Evolutionary conservation across 1,284 basidiomycete species (phyloP).

Genomic region (Agroathelia rolfsii): DNA sequence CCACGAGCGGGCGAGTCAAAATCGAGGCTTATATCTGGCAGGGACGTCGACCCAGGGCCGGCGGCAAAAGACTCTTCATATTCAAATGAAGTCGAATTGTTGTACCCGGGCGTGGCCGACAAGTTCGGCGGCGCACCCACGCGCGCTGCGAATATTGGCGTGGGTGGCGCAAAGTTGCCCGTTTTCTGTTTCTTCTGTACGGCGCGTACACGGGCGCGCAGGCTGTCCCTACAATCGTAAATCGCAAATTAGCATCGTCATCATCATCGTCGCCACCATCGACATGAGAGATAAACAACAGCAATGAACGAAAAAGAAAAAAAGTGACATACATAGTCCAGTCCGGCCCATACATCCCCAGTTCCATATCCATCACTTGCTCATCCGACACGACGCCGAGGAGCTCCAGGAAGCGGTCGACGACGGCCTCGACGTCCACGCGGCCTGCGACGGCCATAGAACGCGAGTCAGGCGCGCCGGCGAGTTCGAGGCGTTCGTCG

Average conservation of each 20-base stretch:
- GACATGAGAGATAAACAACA: slow-evolving; percentile 7
- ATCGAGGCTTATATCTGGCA: too few relatives aligned
- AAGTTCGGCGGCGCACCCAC: slow-evolving; percentile 4
- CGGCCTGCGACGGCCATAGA: slow-evolving; percentile 37
- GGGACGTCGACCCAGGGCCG: too few relatives aligned
- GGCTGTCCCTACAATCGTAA: slow-evolving; percentile 31
- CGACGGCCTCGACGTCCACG: slow-evolving; percentile 42
- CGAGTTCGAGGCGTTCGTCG: slow-evolving; percentile 48
- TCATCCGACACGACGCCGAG: too few relatives aligned
- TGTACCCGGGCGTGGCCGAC: slow-evolving; percentile 6
- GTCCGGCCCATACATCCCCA: slow-evolving; percentile 28
- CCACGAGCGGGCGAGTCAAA: too few relatives aligned
- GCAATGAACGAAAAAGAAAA: slow-evolving; percentile 3
- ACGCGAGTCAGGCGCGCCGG: slow-evolving; percentile 20
- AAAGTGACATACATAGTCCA: slow-evolving; percentile 41
- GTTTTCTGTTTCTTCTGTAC: slow-evolving; percentile 52
- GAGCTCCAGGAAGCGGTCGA: slow-evolving; percentile 39
- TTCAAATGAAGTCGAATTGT: too few relatives aligned
- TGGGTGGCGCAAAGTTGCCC: slow-evolving; percentile 46
- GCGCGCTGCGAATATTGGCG: too few relatives aligned
- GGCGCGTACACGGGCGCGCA: slow-evolving; percentile 44
- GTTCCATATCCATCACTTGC: too few relatives aligned
- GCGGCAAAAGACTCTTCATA: too few relatives aligned
- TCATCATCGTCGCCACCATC: slow-evolving; percentile 4
- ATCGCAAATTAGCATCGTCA: slow-evolving; percentile 7